phyloP scores from a whole-genome alignment of 495 filamentous ascomycete genomes.

The Beverwykella pulmonaria region DNA sequence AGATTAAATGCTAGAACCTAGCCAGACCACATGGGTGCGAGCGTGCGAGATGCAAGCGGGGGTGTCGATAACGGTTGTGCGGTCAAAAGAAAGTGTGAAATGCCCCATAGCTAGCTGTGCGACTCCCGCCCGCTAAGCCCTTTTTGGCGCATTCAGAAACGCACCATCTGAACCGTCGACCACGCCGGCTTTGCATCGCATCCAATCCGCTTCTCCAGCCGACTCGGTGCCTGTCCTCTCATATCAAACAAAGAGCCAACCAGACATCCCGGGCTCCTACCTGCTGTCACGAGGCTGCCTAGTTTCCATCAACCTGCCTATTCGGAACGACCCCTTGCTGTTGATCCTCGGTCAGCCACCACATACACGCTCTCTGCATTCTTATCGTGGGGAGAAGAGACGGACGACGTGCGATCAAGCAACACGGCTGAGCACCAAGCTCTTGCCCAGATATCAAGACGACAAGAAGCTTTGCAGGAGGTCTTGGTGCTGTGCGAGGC shows the following conservation, averaged over 20 bases:
- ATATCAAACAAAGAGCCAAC: constrained; percentile 8
- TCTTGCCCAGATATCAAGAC: neutral
- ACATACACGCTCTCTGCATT: no score
- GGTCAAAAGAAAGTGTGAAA: constrained; percentile 9
- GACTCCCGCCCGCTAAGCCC: neutral
- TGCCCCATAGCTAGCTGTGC: neutral
- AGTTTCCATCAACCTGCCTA: neutral
- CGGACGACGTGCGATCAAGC: constrained; percentile 3
- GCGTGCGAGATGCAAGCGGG: constrained; percentile 5
- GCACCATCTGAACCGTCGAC: neutral
- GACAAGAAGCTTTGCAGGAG: neutral
- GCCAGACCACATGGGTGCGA: neutral
- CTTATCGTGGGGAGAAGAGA: neutral
- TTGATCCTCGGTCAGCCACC: neutral
- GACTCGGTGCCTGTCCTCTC: neutral
- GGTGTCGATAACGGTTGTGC: constrained; percentile 11
- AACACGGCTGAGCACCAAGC: neutral
- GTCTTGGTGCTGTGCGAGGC: neutral
- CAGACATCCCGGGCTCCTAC: neutral
- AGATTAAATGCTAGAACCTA: constrained; percentile 10
- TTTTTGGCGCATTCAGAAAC: neutral
- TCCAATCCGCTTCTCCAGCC: constrained; percentile 6
- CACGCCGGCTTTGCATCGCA: neutral
- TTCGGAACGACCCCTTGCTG: constrained; percentile 16
- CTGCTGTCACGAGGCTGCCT: neutral